A percentile compares a stretch with the other conserved stretches of the same genome.
Conservation (phyloP, 1,139 yeast genomes). For the Kluyveromyces sp. region DNA sequence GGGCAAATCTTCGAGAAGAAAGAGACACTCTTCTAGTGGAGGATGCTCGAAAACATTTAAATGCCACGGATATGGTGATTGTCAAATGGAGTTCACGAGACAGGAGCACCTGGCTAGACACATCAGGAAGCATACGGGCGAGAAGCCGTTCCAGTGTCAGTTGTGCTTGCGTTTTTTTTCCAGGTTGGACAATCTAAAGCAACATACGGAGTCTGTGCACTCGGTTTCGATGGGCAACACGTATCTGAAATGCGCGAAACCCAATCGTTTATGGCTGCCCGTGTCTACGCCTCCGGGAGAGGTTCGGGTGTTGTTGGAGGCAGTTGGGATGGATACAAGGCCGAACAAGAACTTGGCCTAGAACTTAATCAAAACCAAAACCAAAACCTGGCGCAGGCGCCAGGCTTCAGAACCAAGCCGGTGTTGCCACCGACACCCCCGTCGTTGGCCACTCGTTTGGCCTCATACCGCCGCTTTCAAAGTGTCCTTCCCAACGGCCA, state of each 20-base stretch:
- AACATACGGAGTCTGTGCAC: slow-evolving; percentile 89
- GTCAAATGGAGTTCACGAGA: slow-evolving; percentile 81
- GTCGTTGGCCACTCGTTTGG: background rate
- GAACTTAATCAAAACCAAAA: too few species aligned
- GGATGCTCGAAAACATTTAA: slow-evolving; percentile 42
- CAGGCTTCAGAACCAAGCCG: background rate
- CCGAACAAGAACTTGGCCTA: too few species aligned
- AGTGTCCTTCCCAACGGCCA: too few species aligned
- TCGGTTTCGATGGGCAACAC: slow-evolving; percentile 48
- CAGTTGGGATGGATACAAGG: too few species aligned
- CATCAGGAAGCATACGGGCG: slow-evolving; percentile 90
- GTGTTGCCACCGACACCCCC: background rate
- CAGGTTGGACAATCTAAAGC: slow-evolving; percentile 79
- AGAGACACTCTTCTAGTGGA: background rate
- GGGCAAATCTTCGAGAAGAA: background rate
- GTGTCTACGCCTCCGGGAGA: too few species aligned
- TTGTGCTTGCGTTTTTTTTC: slow-evolving; percentile 75
- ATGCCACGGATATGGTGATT: slow-evolving; percentile 81
- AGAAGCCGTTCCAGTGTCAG: slow-evolving; percentile 85
- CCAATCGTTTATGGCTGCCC: too few species aligned
- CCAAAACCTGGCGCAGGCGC: too few species aligned
- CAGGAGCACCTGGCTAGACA: slow-evolving; percentile 90
- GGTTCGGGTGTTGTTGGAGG: too few species aligned
- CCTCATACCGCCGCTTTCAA: too few species aligned
- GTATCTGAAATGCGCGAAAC: slow-evolving; percentile 26